Percentiles rank a stretch among this genome's conserved stretches.
phyloP scores from a whole-genome alignment of 2,329 filamentous ascomycete genomes.

The Cladosporium sp. region DNA sequence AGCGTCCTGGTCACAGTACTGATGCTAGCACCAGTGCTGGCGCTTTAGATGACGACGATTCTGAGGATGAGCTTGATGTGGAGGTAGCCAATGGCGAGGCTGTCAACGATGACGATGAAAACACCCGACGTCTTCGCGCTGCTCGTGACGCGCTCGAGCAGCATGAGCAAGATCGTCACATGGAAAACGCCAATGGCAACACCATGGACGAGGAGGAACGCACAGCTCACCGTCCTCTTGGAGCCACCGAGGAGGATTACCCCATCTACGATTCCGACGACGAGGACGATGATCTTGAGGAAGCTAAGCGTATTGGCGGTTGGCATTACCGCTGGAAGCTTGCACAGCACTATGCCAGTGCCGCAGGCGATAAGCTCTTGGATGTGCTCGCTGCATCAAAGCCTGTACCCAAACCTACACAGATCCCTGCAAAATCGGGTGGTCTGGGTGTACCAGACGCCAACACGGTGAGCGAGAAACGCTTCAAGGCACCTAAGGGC shows the following conservation, averaged over 20 bases:
- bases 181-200: constrained; percentile 39
- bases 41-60: constrained; percentile 65
- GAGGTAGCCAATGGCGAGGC: constrained; percentile 48
- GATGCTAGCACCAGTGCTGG: constrained; percentile 74
- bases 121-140: constrained; percentile 45
- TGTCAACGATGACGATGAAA: constrained; percentile 38
- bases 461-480: constrained; percentile 38
- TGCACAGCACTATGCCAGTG: constrained; percentile 47
- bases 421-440: constrained; percentile 39
- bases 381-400: constrained; percentile 32
- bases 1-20: constrained; percentile 68
- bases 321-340: constrained; percentile 65
- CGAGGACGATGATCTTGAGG: constrained; percentile 69
- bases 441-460: constrained; percentile 40
- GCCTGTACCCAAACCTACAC: constrained; percentile 39
- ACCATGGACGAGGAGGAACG: constrained; percentile 77
- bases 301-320: constrained; percentile 71
- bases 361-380: constrained; percentile 36
- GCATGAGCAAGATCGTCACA: constrained; percentile 46
- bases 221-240: constrained; percentile 58
- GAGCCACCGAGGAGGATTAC: constrained; percentile 62
- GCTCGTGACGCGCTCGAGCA: constrained; percentile 49
- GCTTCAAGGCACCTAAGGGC: constrained; percentile 69
- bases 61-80: constrained; percentile 57
- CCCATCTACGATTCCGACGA: constrained; percentile 87